These are phyloP conservation scores for Sanguinoderma infundibulare DNA, from an alignment of 1,284 basidiomycete genomes.

Conservation along the genomic window DNA sequence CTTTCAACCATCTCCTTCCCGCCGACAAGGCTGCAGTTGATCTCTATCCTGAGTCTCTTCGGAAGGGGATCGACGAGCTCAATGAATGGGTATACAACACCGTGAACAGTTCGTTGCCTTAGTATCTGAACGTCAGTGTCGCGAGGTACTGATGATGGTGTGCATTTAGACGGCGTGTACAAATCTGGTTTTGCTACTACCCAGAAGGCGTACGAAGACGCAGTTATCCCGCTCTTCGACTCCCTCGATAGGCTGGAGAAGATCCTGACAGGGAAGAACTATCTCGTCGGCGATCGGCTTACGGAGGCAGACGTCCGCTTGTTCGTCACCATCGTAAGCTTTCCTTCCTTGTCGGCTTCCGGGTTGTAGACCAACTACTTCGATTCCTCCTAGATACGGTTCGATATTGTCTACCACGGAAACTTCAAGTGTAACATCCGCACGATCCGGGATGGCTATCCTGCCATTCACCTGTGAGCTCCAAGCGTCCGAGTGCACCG, in stretches of 20 bases:
- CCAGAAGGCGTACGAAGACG: slow-evolving; percentile 82
- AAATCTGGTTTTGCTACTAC: slow-evolving; percentile 87
- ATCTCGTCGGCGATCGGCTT: slow-evolving; percentile 79
- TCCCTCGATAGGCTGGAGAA: slow-evolving; percentile 84
- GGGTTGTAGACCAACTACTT: neutral
- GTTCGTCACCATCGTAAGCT: slow-evolving; percentile 86
- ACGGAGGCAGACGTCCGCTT: slow-evolving; percentile 94
- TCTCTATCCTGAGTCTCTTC: slow-evolving; percentile 26
- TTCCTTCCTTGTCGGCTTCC: neutral
- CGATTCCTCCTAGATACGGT: slow-evolving; percentile 46
- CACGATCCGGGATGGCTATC: slow-evolving; percentile 80
- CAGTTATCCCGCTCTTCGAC: slow-evolving; percentile 74
- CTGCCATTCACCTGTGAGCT: slow-evolving; percentile 71
- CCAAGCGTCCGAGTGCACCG: neutral
- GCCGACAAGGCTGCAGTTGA: slow-evolving; percentile 57
- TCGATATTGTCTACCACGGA: slow-evolving; percentile 88
- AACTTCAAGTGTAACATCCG: slow-evolving; percentile 96
- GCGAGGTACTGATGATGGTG: neutral
- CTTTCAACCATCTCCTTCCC: slow-evolving; percentile 79
- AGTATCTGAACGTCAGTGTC: neutral
- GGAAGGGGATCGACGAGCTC: slow-evolving; percentile 79
- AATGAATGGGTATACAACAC: slow-evolving; percentile 88
- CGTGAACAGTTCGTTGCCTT: slow-evolving; percentile 69
- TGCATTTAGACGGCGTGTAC: slow-evolving; percentile 78
- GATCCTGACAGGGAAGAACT: slow-evolving; percentile 78